Percentiles rank a stretch among this genome's conserved stretches.
Evolutionary conservation across 352 stramenopile genomes (phyloP).

Genomic region (Globisporangium paroecandrum): DNA sequence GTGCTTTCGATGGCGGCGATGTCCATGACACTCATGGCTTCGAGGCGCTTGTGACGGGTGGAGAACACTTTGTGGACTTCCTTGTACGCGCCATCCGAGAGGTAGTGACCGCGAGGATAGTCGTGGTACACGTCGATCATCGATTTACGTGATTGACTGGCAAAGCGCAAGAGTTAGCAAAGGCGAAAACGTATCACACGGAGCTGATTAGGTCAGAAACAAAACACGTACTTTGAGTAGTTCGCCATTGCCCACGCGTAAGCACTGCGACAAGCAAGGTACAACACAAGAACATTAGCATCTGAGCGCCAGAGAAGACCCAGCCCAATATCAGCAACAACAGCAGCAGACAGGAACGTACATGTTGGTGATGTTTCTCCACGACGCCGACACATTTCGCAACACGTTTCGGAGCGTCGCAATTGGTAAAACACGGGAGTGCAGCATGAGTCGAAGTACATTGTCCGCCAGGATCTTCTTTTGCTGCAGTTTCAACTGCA

Average conservation of each 20-base stretch:
- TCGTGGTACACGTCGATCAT: constrained; percentile 45
- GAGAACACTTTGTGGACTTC: constrained; percentile 86
- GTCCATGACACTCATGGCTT: constrained; percentile 92
- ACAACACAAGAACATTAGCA: neutral
- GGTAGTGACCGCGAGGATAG: constrained; percentile 69
- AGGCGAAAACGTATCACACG: neutral
- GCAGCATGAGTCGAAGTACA: constrained; percentile 42
- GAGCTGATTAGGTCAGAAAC: neutral
- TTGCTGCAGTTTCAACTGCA: constrained; percentile 16
- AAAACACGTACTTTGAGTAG: constrained; percentile 40
- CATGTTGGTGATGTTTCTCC: constrained; percentile 40
- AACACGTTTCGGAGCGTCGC: constrained; percentile 31
- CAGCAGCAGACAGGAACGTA: constrained; percentile 21
- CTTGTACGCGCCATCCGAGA: constrained; percentile 86
- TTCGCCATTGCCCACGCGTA: constrained; percentile 54
- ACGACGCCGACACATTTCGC: constrained; percentile 41
- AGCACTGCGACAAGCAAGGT: constrained; percentile 23
- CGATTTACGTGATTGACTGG: constrained; percentile 20
- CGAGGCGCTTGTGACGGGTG: constrained; percentile 44
- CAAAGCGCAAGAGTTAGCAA: neutral
- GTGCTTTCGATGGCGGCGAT: constrained; percentile 82
- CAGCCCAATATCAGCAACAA: neutral
- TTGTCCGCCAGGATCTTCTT: constrained; percentile 28
- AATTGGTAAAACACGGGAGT: constrained; percentile 36
- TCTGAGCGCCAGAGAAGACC: neutral